These are phyloP conservation scores for Cryptococcus amylolentus DNA, from an alignment of 1,284 basidiomycete species.

Conservation along the genomic window DNA sequence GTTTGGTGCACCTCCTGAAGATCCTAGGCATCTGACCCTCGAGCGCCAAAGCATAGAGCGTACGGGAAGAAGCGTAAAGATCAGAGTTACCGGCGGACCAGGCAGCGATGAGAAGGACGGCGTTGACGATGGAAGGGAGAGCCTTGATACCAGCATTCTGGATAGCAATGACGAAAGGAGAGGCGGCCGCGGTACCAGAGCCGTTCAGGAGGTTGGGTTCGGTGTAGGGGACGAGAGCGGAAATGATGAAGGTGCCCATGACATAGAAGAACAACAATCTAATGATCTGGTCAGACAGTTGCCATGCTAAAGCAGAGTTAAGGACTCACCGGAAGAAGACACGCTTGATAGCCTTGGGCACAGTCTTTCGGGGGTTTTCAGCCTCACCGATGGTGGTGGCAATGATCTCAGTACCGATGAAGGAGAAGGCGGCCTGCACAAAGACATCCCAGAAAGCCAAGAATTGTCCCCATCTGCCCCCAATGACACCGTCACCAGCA, in stretches of 20 bases:
- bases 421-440: constrained; percentile 77
- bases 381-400: constrained; percentile 59
- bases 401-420: constrained; percentile 78
- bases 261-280: constrained; percentile 12
- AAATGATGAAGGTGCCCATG: constrained; percentile 54
- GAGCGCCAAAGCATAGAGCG: constrained; percentile 74
- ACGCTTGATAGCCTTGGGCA: constrained; percentile 71
- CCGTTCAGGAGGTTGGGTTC: constrained; percentile 60
- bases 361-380: constrained; percentile 69
- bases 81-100: constrained; percentile 80
- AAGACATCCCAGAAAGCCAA: constrained; percentile 64
- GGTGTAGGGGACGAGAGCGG: constrained; percentile 73
- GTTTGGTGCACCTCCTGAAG: constrained; percentile 63
- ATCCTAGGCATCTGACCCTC: constrained; percentile 63
- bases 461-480: constrained; percentile 57
- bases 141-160: constrained; percentile 68
- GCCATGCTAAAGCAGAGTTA: constrained; percentile 56
- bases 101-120: constrained; percentile 65
- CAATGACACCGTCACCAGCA: constrained; percentile 21
- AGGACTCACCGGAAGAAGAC: constrained; percentile 75
- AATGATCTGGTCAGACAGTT: neutral
- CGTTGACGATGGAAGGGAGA: constrained; percentile 53
- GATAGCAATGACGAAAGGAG: constrained; percentile 77
- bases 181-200: constrained; percentile 57
- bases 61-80: constrained; percentile 75